These are phyloP conservation scores for Scleroderma bovista DNA, from an alignment of 768 basidiomycete genomes.

Conservation along the genomic window DNA sequence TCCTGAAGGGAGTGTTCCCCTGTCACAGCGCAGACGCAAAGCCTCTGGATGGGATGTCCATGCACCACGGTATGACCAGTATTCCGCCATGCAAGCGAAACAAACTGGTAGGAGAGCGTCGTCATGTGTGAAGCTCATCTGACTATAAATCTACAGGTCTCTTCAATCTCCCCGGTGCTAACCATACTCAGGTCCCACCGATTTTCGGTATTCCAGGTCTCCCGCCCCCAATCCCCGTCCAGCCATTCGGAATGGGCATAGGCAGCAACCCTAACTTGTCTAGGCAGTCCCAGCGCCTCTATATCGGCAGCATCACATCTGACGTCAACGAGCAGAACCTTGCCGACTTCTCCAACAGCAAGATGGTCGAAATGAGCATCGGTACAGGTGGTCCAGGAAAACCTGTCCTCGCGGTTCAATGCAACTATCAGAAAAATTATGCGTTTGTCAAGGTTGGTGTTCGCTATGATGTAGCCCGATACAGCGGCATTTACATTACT, in stretches of 20 bases:
- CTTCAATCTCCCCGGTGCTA: constrained; percentile 94
- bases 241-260: constrained; percentile 82
- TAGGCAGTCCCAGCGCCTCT: constrained; percentile 89
- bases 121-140: constrained; percentile 1
- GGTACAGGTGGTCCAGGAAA: constrained; percentile 82
- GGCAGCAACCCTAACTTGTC: constrained; percentile 85
- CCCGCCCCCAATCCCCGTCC: constrained; percentile 78
- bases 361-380: constrained; percentile 91
- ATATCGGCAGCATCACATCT: constrained; percentile 96
- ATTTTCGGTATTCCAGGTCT: constrained; percentile 78
- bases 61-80: constrained; percentile 92
- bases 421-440: constrained; percentile 98
- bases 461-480: not conserved
- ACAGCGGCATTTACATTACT: constrained; percentile 5
- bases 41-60: constrained; percentile 96
- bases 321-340: constrained; percentile 92
- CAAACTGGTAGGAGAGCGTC: constrained; percentile 66
- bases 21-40: constrained; percentile 83
- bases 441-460: constrained; percentile 89
- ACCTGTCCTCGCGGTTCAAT: constrained; percentile 88
- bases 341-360: constrained; percentile 89
- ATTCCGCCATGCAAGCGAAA: constrained; percentile 96
- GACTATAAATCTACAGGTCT: constrained; percentile 50
- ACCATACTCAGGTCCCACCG: constrained; percentile 80
- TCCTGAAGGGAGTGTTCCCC: constrained; percentile 73